These are phyloP conservation scores for Zygosaccharomyces rouxii DNA, from an alignment of 805 yeast species.

Conservation along the genomic window DNA sequence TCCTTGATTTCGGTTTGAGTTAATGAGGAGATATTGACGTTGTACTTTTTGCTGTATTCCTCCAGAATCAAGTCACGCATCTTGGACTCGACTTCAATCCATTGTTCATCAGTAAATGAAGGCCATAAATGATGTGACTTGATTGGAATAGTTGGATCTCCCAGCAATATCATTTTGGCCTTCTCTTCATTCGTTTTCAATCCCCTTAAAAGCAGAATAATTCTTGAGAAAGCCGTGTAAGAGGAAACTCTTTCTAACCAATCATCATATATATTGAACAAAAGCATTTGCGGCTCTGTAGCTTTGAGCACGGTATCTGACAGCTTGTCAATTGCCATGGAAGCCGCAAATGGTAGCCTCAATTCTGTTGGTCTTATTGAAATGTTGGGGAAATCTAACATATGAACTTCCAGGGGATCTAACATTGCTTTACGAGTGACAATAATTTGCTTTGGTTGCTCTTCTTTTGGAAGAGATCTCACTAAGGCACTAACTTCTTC, in stretches of 20 bases:
- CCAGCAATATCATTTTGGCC: slow-evolving; percentile 68
- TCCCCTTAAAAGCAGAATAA: slow-evolving; percentile 77
- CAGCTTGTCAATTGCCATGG: slow-evolving; percentile 74
- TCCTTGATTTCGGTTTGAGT: slow-evolving; percentile 94
- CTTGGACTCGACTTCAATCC: slow-evolving; percentile 86
- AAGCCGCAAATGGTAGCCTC: slow-evolving; percentile 83
- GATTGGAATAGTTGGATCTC: slow-evolving; percentile 66
- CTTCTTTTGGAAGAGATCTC: slow-evolving; percentile 84
- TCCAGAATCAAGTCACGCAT: slow-evolving; percentile 80
- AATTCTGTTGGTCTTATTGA: slow-evolving; percentile 86
- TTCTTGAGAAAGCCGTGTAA: slow-evolving; percentile 89
- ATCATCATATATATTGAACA: slow-evolving; percentile 89
- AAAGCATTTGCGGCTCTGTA: slow-evolving; percentile 87
- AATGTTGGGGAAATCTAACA: slow-evolving; percentile 93
- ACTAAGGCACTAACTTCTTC: slow-evolving; percentile 93
- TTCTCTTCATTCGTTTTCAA: slow-evolving; percentile 71
- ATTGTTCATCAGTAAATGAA: slow-evolving; percentile 75
- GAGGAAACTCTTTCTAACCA: slow-evolving; percentile 84
- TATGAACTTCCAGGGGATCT: slow-evolving; percentile 94
- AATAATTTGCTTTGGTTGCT: slow-evolving; percentile 89
- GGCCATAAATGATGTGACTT: slow-evolving; percentile 93
- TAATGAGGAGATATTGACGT: slow-evolving; percentile 77
- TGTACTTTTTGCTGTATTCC: slow-evolving; percentile 81
- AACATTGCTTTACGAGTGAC: slow-evolving; percentile 85
- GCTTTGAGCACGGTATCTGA: slow-evolving; percentile 78